phyloP scores from a whole-genome alignment of 2,329 filamentous ascomycete genomes.

The Sphaerostilbella broomeana region DNA sequence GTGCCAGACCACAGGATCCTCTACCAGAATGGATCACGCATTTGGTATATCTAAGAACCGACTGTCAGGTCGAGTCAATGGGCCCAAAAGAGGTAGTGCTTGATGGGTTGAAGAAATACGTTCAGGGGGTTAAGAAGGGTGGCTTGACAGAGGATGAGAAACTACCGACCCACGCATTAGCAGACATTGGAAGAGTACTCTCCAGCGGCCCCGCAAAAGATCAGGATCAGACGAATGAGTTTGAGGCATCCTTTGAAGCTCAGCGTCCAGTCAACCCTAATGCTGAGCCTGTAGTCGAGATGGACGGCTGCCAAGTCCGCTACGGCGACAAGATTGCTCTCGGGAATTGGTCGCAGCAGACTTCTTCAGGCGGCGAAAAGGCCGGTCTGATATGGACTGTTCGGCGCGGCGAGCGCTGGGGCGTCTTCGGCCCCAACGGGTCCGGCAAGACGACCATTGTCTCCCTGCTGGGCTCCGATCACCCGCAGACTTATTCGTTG shows the following conservation, averaged over 20 bases:
- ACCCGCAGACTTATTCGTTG: constrained; percentile 86
- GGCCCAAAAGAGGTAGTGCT: constrained; percentile 61
- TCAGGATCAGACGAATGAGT: not conserved
- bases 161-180: constrained; percentile 41
- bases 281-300: constrained; percentile 73
- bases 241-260: constrained; percentile 15
- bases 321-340: constrained; percentile 75
- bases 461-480: constrained; percentile 88
- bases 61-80: constrained; percentile 58
- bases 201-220: constrained; percentile 12
- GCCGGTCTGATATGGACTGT: constrained; percentile 78
- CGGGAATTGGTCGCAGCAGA: constrained; percentile 69
- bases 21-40: constrained; percentile 90
- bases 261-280: constrained; percentile 19
- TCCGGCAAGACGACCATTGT: constrained; percentile 95
- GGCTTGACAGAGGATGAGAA: constrained; percentile 38
- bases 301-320: constrained; percentile 74
- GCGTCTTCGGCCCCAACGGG: constrained; percentile 86
- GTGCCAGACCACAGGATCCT: constrained; percentile 75
- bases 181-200: constrained; percentile 44
- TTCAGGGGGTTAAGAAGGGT: constrained; percentile 40
- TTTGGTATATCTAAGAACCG: constrained; percentile 62
- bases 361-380: constrained; percentile 38
- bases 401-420: constrained; percentile 78
- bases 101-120: constrained; percentile 42